phyloP scores from a whole-genome alignment of 2,329 filamentous ascomycete genomes.

The Zopfia rhizophila region DNA sequence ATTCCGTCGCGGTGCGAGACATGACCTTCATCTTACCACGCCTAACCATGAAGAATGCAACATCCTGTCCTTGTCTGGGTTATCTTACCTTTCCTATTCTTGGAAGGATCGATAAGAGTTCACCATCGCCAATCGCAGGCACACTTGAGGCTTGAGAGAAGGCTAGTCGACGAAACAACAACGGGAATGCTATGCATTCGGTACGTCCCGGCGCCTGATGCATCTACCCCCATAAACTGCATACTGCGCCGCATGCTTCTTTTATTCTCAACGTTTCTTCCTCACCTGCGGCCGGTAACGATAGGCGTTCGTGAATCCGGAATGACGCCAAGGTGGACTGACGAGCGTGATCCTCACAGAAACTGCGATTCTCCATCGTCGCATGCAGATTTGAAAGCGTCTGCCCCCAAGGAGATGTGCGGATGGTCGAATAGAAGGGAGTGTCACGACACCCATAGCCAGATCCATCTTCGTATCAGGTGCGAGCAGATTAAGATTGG shows the following conservation, averaged over 20 bases:
- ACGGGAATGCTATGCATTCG: conserved; percentile 1
- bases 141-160: conserved; percentile 11
- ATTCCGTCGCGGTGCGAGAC: background rate
- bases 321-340: too few species aligned
- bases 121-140: conserved; percentile 13
- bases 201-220: conserved; percentile 8
- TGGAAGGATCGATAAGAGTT: background rate
- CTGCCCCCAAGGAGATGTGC: too few species aligned
- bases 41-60: background rate
- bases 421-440: too few species aligned
- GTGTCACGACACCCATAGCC: too few species aligned
- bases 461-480: too few species aligned
- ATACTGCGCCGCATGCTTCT: background rate
- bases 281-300: background rate
- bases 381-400: too few species aligned
- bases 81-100: conserved; percentile 5
- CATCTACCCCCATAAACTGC: background rate
- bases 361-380: too few species aligned
- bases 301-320: conserved; percentile 4
- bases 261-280: conserved; percentile 1
- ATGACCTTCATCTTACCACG: background rate
- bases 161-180: background rate
- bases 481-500: too few species aligned
- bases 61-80: background rate
- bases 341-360: too few species aligned